A percentile compares a stretch with the other conserved stretches of the same genome.
Conservation (phyloP, 2,329 filamentous ascomycete genomes). For the Hyphodiscus sp. region DNA sequence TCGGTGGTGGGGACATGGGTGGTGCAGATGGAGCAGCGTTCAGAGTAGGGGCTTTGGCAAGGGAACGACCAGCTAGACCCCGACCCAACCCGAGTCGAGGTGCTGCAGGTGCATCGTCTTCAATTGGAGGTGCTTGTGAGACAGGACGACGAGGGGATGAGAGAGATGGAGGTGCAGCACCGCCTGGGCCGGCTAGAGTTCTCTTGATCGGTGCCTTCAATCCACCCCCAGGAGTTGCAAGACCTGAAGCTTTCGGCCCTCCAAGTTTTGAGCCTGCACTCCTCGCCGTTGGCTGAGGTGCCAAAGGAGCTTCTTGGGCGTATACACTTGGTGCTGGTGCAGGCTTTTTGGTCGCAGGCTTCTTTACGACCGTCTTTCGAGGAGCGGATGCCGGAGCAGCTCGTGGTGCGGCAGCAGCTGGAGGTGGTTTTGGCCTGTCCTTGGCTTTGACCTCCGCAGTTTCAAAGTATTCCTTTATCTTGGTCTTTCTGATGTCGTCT, state of each 20-base stretch:
- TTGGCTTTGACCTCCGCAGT: slow-evolving; percentile 80
- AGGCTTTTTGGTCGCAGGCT: slow-evolving; percentile 41
- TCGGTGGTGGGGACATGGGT: slow-evolving; percentile 50
- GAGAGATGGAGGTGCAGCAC: slow-evolving; percentile 28
- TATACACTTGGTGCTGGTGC: slow-evolving; percentile 38
- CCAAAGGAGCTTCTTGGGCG: slow-evolving; percentile 46
- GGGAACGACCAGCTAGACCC: slow-evolving; percentile 77
- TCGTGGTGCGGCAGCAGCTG: slow-evolving; percentile 53
- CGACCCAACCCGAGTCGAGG: slow-evolving; percentile 36
- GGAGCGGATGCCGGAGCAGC: slow-evolving; percentile 36
- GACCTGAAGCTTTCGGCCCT: slow-evolving; percentile 45
- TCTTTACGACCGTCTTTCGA: slow-evolving; percentile 39
- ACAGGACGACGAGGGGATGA: slow-evolving; percentile 44
- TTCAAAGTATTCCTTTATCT: slow-evolving; percentile 89
- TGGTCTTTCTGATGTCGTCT: slow-evolving; percentile 91
- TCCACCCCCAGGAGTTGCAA: slow-evolving; percentile 37
- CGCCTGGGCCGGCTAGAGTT: slow-evolving; percentile 41
- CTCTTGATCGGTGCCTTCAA: slow-evolving; percentile 56
- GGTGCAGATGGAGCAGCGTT: slow-evolving; percentile 42
- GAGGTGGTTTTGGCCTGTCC: slow-evolving; percentile 79
- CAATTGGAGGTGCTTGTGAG: slow-evolving; percentile 38
- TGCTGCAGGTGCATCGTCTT: slow-evolving; percentile 31
- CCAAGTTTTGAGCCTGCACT: slow-evolving; percentile 46
- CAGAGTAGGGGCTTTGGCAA: slow-evolving; percentile 59
- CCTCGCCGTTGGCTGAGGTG: slow-evolving; percentile 52